phyloP scores from a whole-genome alignment of 371 early-diverging fungal genomes.

The Funneliformis caledonium region DNA sequence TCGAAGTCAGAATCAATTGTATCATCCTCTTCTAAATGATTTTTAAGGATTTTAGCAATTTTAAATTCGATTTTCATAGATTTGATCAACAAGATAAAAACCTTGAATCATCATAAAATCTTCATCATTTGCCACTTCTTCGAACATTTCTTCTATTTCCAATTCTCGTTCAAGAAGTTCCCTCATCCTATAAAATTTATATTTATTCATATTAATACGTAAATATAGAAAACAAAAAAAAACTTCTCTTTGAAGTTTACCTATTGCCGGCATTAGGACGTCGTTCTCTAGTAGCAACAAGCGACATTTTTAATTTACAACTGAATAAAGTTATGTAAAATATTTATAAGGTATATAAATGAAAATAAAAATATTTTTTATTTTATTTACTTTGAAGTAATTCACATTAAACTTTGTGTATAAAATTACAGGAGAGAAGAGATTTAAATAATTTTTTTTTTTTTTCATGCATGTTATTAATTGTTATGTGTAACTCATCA shows the following conservation, averaged over 20 bases:
- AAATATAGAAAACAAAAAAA: not conserved
- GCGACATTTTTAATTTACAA: slow-evolving; percentile 20
- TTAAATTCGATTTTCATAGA: not conserved
- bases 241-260: not conserved
- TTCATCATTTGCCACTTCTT: slow-evolving; percentile 60
- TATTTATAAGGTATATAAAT: no score
- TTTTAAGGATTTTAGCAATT: slow-evolving; percentile 37
- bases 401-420: no score
- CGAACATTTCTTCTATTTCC: slow-evolving; percentile 67
- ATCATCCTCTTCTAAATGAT: slow-evolving; percentile 52
- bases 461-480: no score
- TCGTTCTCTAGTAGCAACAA: slow-evolving; percentile 25
- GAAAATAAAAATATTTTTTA: no score
- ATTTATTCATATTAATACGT: not conserved
- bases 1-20: slow-evolving; percentile 68
- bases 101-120: slow-evolving; percentile 54
- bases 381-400: no score
- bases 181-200: slow-evolving; percentile 52
- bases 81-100: slow-evolving; percentile 38
- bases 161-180: slow-evolving; percentile 61
- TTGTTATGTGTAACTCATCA: no score
- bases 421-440: no score
- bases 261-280: slow-evolving; percentile 27
- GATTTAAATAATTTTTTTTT: no score
- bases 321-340: no score